A percentile compares a stretch with the other conserved stretches of the same genome.
Conservation (phyloP, 495 filamentous ascomycete species). For the Melanomma pulvis-pyrius region DNA sequence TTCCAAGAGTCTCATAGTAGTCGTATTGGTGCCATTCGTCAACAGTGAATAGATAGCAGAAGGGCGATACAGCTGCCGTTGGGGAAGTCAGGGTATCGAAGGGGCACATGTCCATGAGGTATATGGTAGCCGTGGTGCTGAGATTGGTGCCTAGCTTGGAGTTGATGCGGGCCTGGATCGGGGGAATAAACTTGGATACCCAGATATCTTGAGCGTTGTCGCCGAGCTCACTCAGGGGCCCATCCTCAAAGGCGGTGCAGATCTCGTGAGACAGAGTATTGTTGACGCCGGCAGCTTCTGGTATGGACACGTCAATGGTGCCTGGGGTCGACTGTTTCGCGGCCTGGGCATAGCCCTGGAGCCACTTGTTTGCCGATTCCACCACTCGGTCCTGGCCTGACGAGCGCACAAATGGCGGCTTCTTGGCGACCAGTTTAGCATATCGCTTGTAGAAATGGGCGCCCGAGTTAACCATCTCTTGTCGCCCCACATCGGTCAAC, state of each 20-base stretch:
- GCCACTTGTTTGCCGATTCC: constrained; percentile 71
- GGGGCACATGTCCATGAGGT: constrained; percentile 83
- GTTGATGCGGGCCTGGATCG: constrained; percentile 66
- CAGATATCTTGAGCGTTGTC: constrained; percentile 56
- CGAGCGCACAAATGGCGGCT: constrained; percentile 71
- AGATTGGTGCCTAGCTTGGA: constrained; percentile 63
- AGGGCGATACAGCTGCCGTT: constrained; percentile 56
- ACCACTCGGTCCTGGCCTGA: constrained; percentile 73
- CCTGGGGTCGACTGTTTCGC: constrained; percentile 50
- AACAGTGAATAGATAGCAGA: constrained; percentile 71
- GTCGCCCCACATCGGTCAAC: constrained; percentile 71
- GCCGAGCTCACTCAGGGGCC: constrained; percentile 51
- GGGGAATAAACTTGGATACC: constrained; percentile 58
- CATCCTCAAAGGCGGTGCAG: constrained; percentile 65
- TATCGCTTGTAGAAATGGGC: constrained; percentile 74
- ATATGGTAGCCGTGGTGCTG: constrained; percentile 58
- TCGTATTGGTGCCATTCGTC: constrained; percentile 75
- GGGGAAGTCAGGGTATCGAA: constrained; percentile 70
- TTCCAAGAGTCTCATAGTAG: constrained; percentile 73
- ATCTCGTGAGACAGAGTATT: constrained; percentile 75
- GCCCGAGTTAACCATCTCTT: constrained; percentile 75
- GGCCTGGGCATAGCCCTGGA: constrained; percentile 67
- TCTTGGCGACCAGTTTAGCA: constrained; percentile 53
- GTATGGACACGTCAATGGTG: constrained; percentile 58
- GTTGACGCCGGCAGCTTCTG: constrained; percentile 64